Conservation (phyloP, 129 eudicot genomes). For the Lactuca saligna region DNA sequence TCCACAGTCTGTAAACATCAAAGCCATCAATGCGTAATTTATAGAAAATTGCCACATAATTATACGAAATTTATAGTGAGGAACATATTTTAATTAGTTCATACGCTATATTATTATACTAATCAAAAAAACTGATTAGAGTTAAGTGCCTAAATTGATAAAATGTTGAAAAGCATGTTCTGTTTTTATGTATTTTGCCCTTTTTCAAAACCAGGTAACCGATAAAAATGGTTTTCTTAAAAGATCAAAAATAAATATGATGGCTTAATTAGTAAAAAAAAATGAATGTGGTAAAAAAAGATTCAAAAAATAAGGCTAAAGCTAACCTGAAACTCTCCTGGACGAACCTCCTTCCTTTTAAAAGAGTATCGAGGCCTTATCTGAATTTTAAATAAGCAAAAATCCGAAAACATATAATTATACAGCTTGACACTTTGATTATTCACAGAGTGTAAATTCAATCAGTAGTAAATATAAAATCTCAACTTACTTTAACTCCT, state of each 20-base stretch:
- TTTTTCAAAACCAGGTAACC: too few relatives aligned
- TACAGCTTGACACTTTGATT: conserved; percentile 14
- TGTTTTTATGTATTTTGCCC: too few relatives aligned
- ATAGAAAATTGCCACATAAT: neutral
- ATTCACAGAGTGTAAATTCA: conserved; percentile 14
- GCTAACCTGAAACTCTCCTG: conserved; percentile 95
- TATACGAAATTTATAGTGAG: neutral
- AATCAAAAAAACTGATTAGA: too few relatives aligned
- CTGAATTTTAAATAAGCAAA: conserved; percentile 38
- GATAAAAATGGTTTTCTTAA: too few relatives aligned
- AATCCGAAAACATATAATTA: conserved; percentile 4
- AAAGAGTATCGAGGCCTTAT: conserved; percentile 96
- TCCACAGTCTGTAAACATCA: conserved; percentile 59
- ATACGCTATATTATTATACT: neutral
- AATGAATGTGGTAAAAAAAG: neutral
- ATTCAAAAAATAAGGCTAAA: conserved; percentile 1
- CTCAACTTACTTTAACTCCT: conserved; percentile 71
- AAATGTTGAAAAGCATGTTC: too few relatives aligned
- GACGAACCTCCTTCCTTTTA: conserved; percentile 85
- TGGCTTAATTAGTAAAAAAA: neutral
- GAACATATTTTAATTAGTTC: neutral
- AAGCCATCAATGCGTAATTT: conserved; percentile 8
- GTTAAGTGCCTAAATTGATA: too few relatives aligned
- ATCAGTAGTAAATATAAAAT: neutral
- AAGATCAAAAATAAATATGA: neutral